Percentiles rank a stretch among this genome's conserved stretches.
Evolutionary conservation across 176 grass and related monocot species (phyloP).

Genomic region (Pharus latifolius): DNA sequence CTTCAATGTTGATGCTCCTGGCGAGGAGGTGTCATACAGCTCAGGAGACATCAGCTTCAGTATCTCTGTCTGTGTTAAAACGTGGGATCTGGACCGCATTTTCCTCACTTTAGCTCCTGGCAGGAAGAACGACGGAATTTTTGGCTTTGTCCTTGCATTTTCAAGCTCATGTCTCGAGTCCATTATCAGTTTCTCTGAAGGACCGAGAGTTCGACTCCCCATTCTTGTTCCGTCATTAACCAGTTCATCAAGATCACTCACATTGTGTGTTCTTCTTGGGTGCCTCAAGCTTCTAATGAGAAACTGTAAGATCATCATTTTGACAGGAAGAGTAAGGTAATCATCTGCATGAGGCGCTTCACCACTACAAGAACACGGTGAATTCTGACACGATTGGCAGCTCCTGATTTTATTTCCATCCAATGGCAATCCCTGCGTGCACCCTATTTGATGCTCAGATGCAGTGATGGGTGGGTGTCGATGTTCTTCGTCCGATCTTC

Average conservation of each 20-base stretch:
- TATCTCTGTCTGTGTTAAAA: conserved; percentile 36
- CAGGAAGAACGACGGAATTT: conserved; percentile 26
- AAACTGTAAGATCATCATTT: conserved; percentile 53
- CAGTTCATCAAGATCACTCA: conserved; percentile 52
- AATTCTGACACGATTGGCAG: conserved; percentile 17
- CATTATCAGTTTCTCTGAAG: conserved; percentile 46
- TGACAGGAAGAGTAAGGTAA: conserved; percentile 18
- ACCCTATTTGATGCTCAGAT: conserved; percentile 13
- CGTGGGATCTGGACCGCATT: conserved; percentile 23
- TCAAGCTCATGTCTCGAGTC: conserved; percentile 51
- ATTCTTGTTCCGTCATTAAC: conserved; percentile 23
- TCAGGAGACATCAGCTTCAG: conserved; percentile 33
- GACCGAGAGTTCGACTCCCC: conserved; percentile 20
- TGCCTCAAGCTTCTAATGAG: conserved; percentile 56
- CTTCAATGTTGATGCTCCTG: background rate
- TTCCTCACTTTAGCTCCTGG: conserved; percentile 23
- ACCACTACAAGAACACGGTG: conserved; percentile 10
- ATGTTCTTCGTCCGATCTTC: conserved; percentile 11
- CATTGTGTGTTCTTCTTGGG: conserved; percentile 47
- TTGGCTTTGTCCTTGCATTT: conserved; percentile 23
- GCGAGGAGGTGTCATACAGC: conserved; percentile 25
- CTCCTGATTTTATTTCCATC: conserved; percentile 28
- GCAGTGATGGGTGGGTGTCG: background rate
- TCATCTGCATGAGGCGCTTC: conserved; percentile 4
- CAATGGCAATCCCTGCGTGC: conserved; percentile 12